Conservation (phyloP, 1,139 yeast species). For the Hemisphaericaspora xylofermentans region DNA sequence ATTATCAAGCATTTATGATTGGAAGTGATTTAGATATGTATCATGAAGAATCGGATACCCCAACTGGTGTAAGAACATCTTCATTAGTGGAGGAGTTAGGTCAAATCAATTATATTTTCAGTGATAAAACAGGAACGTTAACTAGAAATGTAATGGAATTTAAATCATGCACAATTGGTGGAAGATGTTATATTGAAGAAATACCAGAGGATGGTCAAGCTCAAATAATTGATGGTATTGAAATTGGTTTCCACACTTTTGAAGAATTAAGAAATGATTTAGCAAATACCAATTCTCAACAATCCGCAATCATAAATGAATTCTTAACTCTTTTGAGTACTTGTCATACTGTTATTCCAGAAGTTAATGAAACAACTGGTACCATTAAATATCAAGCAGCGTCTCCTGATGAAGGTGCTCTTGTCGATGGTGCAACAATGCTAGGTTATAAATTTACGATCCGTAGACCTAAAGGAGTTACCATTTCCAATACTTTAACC, state of each 20-base stretch:
- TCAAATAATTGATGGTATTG: constrained; percentile 71
- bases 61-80: constrained; percentile 92
- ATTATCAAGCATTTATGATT: constrained; percentile 91
- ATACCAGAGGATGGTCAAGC: constrained; percentile 90
- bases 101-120: constrained; percentile 90
- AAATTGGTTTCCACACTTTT: constrained; percentile 77
- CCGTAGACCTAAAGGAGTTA: constrained; percentile 82
- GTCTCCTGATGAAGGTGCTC: constrained; percentile 98
- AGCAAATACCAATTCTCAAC: constrained; percentile 38
- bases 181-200: constrained; percentile 81
- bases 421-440: constrained; percentile 89
- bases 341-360: constrained; percentile 98
- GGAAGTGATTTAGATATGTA: constrained; percentile 94
- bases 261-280: constrained; percentile 59
- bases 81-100: constrained; percentile 95
- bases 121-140: constrained; percentile 95
- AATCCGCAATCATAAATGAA: constrained; percentile 69
- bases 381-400: constrained; percentile 92
- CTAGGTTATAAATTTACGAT: constrained; percentile 82
- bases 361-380: constrained; percentile 57
- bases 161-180: constrained; percentile 92
- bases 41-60: constrained; percentile 83
- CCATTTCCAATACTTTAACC: constrained; percentile 54
- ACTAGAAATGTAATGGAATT: constrained; percentile 96
- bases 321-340: constrained; percentile 84